Base-by-base conservation (phyloP, 2,329 filamentous ascomycete genomes). In the Coniochaeta sp. region DNA sequence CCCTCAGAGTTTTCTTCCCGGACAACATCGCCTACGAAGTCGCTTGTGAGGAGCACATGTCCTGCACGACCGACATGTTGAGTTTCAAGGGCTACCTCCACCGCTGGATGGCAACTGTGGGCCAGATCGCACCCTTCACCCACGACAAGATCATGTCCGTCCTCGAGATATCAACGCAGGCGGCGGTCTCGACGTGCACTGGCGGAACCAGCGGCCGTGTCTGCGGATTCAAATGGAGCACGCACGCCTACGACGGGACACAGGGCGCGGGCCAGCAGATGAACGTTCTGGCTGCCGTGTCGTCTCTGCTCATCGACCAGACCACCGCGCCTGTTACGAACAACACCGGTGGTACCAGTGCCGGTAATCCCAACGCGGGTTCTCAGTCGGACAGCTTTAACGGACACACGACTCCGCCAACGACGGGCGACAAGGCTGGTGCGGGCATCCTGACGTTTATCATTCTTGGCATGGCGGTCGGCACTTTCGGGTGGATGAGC, bases 1-100 rank as follows among this genome's bases (percentile, higher is more conserved):
- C 79, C 1, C 62, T 81, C 19, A 67, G 74, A n/a, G 72, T 77
- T 62, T 85, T 85, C 72, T 85, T 84, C 73, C 77, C 77, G 47
- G 72, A 83, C 16, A 79, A 79, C 47, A 77, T 88, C 64, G 85
- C 89, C 66, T 84, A 76, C 60, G 90, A 93, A 71, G 73, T 83
- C 2, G 77, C 85, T 14, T 93, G 90, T 74, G 89, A 91, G 65
- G 66, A 70, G 24, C 61, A 62, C 61, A 73, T 69, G 24, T 80
- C 74, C 19, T 93, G 90, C 76, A 87, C 87, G 61, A 79, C 82
- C 56, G 90, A 93, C 67, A 89, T 91, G 78, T 73, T 84, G 62
- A 84, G 84, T 1, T 92, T 89, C 81, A 90, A 90, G 73, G 88
- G 87, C 43, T 86, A 87, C 61, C 76, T 90, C 19, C 80, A 85